phyloP scores from a whole-genome alignment of 768 basidiomycete genomes.

The Boletus coccyginus region DNA sequence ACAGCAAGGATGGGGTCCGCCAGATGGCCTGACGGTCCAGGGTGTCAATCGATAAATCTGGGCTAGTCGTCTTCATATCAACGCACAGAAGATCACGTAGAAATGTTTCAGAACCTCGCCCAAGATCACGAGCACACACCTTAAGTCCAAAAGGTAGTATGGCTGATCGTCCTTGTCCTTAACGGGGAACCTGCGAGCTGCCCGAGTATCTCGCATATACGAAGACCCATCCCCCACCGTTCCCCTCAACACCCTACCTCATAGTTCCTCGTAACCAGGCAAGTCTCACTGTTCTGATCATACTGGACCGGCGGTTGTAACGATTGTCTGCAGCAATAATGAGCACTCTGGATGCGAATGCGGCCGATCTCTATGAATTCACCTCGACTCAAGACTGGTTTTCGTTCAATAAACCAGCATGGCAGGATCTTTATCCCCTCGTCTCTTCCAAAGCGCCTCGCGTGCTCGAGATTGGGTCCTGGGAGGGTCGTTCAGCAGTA shows the following conservation, averaged over 20 bases:
- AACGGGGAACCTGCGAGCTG: background rate
- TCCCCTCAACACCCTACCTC: background rate
- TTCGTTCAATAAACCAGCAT: conserved; percentile 41
- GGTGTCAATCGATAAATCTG: too few species aligned
- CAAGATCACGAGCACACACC: background rate
- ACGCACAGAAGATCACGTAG: background rate
- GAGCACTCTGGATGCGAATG: conserved; percentile 3
- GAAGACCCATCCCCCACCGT: background rate
- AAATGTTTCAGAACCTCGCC: background rate
- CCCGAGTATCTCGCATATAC: conserved; percentile 19
- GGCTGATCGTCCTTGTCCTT: conserved; percentile 1
- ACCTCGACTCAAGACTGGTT: conserved; percentile 60
- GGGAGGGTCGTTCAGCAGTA: conserved; percentile 62
- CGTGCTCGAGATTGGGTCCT: conserved; percentile 56
- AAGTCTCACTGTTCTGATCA: background rate
- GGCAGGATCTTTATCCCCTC: conserved; percentile 41
- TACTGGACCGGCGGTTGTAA: background rate
- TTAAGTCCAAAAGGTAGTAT: conserved; percentile 9
- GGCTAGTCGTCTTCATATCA: background rate
- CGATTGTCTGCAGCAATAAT: conserved; percentile 11
- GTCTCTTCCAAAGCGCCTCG: conserved; percentile 40
- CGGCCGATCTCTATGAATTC: conserved; percentile 35
- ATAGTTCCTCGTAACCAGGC: background rate
- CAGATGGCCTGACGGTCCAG: too few species aligned
- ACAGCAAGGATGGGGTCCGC: too few species aligned